Conservation (phyloP, 805 yeast species). For the Candida insectalens region DNA sequence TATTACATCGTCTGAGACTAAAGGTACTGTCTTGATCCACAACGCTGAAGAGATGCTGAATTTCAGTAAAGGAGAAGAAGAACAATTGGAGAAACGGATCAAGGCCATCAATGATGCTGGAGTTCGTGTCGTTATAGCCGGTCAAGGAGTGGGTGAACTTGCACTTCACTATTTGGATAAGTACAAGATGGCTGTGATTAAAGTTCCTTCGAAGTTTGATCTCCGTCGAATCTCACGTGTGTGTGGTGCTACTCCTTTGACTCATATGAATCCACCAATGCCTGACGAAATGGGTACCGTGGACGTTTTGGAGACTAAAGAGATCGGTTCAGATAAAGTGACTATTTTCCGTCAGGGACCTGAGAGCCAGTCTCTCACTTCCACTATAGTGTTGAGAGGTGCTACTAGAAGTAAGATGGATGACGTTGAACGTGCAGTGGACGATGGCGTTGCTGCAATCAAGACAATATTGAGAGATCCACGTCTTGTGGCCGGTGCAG, state of each 20-base stretch:
- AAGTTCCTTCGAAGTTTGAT: constrained; percentile 91
- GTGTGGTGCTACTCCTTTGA: constrained; percentile 94
- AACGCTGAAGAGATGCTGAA: constrained; percentile 96
- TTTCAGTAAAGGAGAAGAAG: constrained; percentile 93
- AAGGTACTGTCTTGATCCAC: constrained; percentile 92
- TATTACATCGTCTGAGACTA: constrained; percentile 93
- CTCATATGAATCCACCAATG: constrained; percentile 89
- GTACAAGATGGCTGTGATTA: constrained; percentile 73
- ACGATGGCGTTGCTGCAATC: constrained; percentile 89
- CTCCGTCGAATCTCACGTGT: constrained; percentile 90
- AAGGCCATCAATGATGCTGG: constrained; percentile 80
- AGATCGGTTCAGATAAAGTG: constrained; percentile 96
- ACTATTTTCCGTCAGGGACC: constrained; percentile 80
- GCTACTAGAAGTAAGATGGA: constrained; percentile 92
- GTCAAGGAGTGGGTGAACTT: constrained; percentile 85
- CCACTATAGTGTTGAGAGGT: constrained; percentile 91
- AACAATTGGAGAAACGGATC: constrained; percentile 77
- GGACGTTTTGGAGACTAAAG: constrained; percentile 82
- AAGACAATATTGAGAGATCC: constrained; percentile 82
- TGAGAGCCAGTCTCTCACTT: constrained; percentile 58
- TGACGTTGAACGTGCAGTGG: constrained; percentile 94
- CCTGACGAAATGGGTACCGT: constrained; percentile 89
- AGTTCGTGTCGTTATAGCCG: constrained; percentile 84
- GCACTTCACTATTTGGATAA: constrained; percentile 90
- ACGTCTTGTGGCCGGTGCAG: constrained; percentile 89